These are phyloP conservation scores for Tylopilus sp. DNA, from an alignment of 768 basidiomycete genomes.

Conservation along the genomic window DNA sequence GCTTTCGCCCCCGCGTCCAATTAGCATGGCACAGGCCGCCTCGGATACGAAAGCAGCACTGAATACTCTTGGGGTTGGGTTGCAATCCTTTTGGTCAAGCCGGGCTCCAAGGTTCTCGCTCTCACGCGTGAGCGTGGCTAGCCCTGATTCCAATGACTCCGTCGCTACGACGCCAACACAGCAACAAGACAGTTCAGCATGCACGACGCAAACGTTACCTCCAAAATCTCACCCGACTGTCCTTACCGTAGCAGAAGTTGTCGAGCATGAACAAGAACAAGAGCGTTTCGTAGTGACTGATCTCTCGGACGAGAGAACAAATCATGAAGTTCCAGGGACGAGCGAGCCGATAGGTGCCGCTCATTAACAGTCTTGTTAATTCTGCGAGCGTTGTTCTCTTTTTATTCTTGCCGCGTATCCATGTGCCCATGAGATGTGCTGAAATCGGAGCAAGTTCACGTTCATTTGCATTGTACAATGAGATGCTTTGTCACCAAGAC, in stretches of 20 bases:
- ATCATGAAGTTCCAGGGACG: conserved; percentile 2
- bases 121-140: conserved; percentile 27
- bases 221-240: conserved; percentile 16
- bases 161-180: conserved; percentile 8
- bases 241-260: conserved; percentile 25
- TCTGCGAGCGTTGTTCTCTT: background rate
- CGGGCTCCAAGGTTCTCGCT: conserved; percentile 39
- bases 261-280: conserved; percentile 20
- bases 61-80: conserved; percentile 40
- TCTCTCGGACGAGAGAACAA: conserved; percentile 3
- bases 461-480: background rate
- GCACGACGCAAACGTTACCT: conserved; percentile 11
- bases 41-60: conserved; percentile 34
- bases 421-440: background rate
- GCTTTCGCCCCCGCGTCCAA: conserved; percentile 19
- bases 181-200: background rate
- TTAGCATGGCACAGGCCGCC: conserved; percentile 31
- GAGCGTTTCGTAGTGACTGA: conserved; percentile 7
- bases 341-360: conserved; percentile 29
- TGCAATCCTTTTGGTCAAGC: conserved; percentile 47
- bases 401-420: background rate
- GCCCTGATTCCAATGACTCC: conserved; percentile 25
- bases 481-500: background rate
- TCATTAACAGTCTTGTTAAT: conserved; percentile 11
- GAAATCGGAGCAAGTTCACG: background rate